phyloP scores from a whole-genome alignment of 805 yeast genomes.

The Metschnikowia corniflorae region DNA sequence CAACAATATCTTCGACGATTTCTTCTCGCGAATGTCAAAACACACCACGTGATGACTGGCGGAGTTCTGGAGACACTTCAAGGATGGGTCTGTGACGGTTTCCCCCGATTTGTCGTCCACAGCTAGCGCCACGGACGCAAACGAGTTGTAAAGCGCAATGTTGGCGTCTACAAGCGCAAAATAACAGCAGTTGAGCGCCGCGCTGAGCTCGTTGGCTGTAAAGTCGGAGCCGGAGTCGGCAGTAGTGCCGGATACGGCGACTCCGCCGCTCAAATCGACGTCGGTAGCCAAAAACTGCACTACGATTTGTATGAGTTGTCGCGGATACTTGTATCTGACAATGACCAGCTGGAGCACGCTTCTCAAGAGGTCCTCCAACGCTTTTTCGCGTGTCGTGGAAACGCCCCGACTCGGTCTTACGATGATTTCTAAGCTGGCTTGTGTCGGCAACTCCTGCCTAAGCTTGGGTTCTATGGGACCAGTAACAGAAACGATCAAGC shows the following conservation, averaged over 20 bases:
- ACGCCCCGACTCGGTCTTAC: constrained; percentile 78
- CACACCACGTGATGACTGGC: constrained; percentile 66
- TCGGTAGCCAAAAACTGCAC: constrained; percentile 39
- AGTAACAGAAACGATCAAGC: constrained; percentile 70
- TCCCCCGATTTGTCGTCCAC: constrained; percentile 22
- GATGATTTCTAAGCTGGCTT: constrained; percentile 71
- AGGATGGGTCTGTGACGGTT: constrained; percentile 42
- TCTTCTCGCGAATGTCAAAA: constrained; percentile 49
- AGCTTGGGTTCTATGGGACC: constrained; percentile 88
- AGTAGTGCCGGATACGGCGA: constrained; percentile 15
- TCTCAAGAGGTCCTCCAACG: constrained; percentile 67
- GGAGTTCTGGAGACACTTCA: constrained; percentile 39
- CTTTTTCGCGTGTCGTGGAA: constrained; percentile 70
- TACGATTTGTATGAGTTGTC: constrained; percentile 53
- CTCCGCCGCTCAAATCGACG: constrained; percentile 15
- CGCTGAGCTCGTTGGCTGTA: constrained; percentile 53
- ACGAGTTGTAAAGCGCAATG: constrained; percentile 61
- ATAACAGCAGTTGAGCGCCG: constrained; percentile 68
- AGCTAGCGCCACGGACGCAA: constrained; percentile 51
- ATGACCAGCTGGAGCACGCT: constrained; percentile 59
- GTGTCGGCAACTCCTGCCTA: constrained; percentile 80
- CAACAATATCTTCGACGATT: constrained; percentile 54
- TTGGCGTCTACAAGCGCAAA: constrained; percentile 81
- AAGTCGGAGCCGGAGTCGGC: constrained; percentile 21
- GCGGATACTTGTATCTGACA: constrained; percentile 64